These are phyloP conservation scores for Chaetomium fimeti DNA, from an alignment of 495 filamentous ascomycete species.

Conservation along the genomic window DNA sequence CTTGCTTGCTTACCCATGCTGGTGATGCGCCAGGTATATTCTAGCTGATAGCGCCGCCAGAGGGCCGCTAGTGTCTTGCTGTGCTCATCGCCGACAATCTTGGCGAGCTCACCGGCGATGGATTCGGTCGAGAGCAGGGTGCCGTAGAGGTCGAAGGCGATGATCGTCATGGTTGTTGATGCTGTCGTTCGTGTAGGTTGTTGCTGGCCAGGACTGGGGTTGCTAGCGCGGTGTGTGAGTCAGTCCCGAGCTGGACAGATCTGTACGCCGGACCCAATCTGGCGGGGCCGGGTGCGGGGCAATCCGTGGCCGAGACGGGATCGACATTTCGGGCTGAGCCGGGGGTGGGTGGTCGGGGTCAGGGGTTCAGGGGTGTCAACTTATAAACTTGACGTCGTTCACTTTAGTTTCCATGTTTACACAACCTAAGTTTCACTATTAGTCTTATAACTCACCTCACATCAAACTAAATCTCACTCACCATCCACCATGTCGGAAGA, in stretches of 20 bases:
- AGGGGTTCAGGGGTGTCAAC: not conserved
- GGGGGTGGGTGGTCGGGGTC: not conserved
- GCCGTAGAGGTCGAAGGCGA: slow-evolving; percentile 77
- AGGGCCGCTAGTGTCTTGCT: slow-evolving; percentile 54
- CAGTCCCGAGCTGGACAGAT: not conserved
- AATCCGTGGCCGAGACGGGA: slow-evolving; percentile 5
- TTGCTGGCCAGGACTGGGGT: not conserved
- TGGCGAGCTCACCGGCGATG: slow-evolving; percentile 45
- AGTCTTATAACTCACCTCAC: not conserved
- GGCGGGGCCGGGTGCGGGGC: slow-evolving; percentile 9
- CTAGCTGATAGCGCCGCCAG: slow-evolving; percentile 62
- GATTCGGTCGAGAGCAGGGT: slow-evolving; percentile 69
- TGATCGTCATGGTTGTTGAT: slow-evolving; percentile 30
- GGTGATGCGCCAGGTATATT: slow-evolving; percentile 80
- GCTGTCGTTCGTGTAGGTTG: not conserved
- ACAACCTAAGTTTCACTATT: not conserved
- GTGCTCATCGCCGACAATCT: slow-evolving; percentile 53
- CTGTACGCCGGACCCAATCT: slow-evolving; percentile 6
- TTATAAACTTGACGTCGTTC: no score
- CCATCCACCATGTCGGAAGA: slow-evolving; percentile 12
- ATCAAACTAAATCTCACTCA: not conserved
- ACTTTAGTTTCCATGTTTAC: not conserved
- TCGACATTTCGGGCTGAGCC: not conserved
- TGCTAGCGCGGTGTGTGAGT: slow-evolving; percentile 18
- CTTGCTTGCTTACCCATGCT: slow-evolving; percentile 51